Evolutionary conservation across 495 filamentous ascomycete genomes (phyloP), one percentile per base, ranked within the genome.

Genomic region (Podospora conica): DNA sequence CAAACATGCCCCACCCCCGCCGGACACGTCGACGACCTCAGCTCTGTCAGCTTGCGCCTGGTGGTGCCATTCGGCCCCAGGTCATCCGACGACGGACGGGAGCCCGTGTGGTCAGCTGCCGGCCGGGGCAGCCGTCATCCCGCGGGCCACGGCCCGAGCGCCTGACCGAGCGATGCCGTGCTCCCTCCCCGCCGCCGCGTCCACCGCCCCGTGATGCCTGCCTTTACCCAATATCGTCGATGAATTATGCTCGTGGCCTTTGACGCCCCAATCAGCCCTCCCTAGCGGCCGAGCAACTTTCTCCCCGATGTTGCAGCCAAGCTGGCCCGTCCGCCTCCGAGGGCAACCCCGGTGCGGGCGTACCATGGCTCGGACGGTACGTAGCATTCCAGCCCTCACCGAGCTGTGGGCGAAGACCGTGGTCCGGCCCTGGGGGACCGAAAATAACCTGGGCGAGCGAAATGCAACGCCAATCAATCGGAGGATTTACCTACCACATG

Each of bases 381-480:
- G n/a, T n/a, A 57, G 18, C 55, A 57, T 57, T n/a, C 22, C 55
- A 57, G 55, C 55, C 25, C 12, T 23, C 55, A 27, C 55, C 55
- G 25, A 57, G 55, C 40, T 31, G n/a, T n/a, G 29, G 29, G 29
- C 29, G 23, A 55, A 55, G 12, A 6, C 23, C 25, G 22, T 57
- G 22, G 21, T 15, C 23, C 11, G 22, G 21, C 8, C 23, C 11
- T 57, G 5, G 18, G 23, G 25, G 55, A 27, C 55, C 55, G 22
- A 21, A 27, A 27, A 57, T 23, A 22, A 12, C 25, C 11, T 15
- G 22, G 25, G 22, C 55, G 55, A 27, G 22, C 55, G 55, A 27
- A 57, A 57, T 57, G 55, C 55, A 57, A 57, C 55, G 55, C 11
- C 55, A 57, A 57, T 57, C 55, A 57, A 57, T 57, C 55, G 55